These are phyloP conservation scores for Bretschneidera sinensis DNA, from an alignment of 345 rosid species.

Conservation along the genomic window DNA sequence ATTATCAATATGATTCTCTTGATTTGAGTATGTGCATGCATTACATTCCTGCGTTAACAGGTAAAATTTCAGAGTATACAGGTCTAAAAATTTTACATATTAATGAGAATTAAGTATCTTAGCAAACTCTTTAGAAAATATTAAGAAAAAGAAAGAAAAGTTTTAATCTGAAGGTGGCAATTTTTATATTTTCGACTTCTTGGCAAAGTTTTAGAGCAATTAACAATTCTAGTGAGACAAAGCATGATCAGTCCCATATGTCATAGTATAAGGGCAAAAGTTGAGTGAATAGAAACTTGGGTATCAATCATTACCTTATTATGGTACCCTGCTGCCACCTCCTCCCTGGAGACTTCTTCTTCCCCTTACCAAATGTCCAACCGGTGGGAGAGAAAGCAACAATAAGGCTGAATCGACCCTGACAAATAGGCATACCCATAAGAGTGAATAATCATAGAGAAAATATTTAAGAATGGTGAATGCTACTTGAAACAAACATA, in stretches of 20 bases:
- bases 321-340: slow-evolving; percentile 94
- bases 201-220: background rate
- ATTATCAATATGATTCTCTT: background rate
- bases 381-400: slow-evolving; percentile 98
- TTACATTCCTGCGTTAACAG: background rate
- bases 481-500: background rate
- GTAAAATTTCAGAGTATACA: background rate
- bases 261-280: no score
- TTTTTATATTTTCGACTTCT: background rate
- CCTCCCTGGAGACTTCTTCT: slow-evolving; percentile 82
- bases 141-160: no score
- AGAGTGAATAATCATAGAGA: background rate
- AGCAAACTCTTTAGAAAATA: no score
- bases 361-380: slow-evolving; percentile 83
- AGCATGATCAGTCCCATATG: no score
- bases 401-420: slow-evolving; percentile 71
- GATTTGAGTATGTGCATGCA: background rate
- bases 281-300: background rate
- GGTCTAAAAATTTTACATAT: no score
- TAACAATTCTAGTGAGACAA: no score
- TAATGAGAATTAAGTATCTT: no score
- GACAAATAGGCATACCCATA: slow-evolving; percentile 6
- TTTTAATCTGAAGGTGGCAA: no score
- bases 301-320: slow-evolving; percentile 46
- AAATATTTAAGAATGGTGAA: background rate